Conservation (phyloP, 495 filamentous ascomycete genomes). For the Copromyces sp. region DNA sequence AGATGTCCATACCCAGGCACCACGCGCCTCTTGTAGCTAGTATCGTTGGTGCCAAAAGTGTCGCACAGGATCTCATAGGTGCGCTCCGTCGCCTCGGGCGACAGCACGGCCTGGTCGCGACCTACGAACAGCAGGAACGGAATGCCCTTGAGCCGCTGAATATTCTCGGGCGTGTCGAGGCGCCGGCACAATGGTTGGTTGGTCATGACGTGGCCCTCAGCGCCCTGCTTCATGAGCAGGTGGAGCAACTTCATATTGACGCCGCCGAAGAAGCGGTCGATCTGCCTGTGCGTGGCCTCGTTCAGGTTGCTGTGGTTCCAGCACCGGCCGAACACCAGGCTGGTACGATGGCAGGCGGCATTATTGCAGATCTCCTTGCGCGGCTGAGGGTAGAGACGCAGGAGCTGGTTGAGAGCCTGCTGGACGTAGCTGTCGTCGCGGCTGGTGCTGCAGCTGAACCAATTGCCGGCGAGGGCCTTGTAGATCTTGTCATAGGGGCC, state of each 20-base stretch:
- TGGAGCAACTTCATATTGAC: conserved; percentile 50
- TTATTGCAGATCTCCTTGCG: conserved; percentile 52
- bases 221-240: conserved; percentile 48
- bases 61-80: conserved; percentile 48
- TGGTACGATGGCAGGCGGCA: conserved; percentile 48
- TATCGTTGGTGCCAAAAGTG: conserved; percentile 33
- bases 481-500: conserved; percentile 40
- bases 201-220: conserved; percentile 39
- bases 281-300: conserved; percentile 50
- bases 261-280: conserved; percentile 52
- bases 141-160: conserved; percentile 42
- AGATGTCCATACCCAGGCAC: conserved; percentile 57
- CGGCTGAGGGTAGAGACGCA: conserved; percentile 50
- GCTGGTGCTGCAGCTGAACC: conserved; percentile 43
- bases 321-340: conserved; percentile 52
- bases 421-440: conserved; percentile 42
- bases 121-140: conserved; percentile 51
- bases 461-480: conserved; percentile 33
- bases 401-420: conserved; percentile 41
- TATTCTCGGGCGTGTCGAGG: conserved; percentile 39
- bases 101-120: conserved; percentile 48
- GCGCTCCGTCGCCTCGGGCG: conserved; percentile 45
- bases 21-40: conserved; percentile 40
- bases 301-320: conserved; percentile 58
- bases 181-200: conserved; percentile 36